A percentile compares a stretch with the other conserved stretches of the same genome.
Conservation (phyloP, 257 asterid genomes). For the Anisodus tanguticus region DNA sequence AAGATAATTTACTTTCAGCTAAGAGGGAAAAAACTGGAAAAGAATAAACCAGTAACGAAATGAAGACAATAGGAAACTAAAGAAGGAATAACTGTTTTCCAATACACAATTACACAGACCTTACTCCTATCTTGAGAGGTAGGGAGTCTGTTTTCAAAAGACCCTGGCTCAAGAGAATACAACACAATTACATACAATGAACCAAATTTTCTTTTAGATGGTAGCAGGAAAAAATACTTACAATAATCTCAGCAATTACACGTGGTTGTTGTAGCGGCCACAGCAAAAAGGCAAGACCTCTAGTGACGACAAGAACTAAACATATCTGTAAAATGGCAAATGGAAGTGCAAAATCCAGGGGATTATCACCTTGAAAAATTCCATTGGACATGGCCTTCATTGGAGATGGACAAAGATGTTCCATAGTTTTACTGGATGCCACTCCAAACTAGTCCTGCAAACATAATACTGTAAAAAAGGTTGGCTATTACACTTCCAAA, state of each 20-base stretch:
- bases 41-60: neutral
- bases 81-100: neutral
- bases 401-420: slow-evolving; percentile 50
- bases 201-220: neutral
- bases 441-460: slow-evolving; percentile 24
- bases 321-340: slow-evolving; percentile 72
- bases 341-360: slow-evolving; percentile 79
- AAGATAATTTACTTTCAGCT: neutral
- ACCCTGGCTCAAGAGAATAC: no score
- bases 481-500: neutral
- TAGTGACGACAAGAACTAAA: slow-evolving; percentile 64
- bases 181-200: neutral
- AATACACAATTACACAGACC: neutral
- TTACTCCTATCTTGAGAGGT: no score
- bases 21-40: neutral
- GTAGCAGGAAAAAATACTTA: slow-evolving; percentile 39
- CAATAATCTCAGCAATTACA: slow-evolving; percentile 80
- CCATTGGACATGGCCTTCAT: slow-evolving; percentile 88
- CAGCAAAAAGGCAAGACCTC: slow-evolving; percentile 64
- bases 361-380: slow-evolving; percentile 78
- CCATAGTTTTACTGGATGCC: slow-evolving; percentile 36
- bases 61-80: neutral
- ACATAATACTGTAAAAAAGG: neutral
- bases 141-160: no score
- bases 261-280: slow-evolving; percentile 80